Evolutionary conservation across 1,284 basidiomycete genomes (phyloP).

Genomic region (Cryptococcus sp.): DNA sequence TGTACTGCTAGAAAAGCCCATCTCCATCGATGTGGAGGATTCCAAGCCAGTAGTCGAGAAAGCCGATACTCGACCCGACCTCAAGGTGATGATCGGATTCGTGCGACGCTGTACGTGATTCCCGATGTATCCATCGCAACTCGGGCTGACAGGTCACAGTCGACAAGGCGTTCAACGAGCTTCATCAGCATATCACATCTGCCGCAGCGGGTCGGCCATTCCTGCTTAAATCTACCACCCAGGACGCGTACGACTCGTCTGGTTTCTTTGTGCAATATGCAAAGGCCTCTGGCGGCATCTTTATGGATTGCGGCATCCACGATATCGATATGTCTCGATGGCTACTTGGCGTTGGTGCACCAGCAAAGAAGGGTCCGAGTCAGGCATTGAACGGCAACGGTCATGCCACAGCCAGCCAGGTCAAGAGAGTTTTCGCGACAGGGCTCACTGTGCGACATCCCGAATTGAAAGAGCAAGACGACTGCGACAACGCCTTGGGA

Average conservation of each 20-base stretch:
- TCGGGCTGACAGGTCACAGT: conserved; percentile 17
- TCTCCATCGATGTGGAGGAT: conserved; percentile 35
- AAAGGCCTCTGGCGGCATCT: conserved; percentile 36
- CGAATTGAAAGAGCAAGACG: conserved; percentile 27
- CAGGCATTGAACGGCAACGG: too few species aligned
- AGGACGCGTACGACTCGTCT: conserved; percentile 36
- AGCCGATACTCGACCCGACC: conserved; percentile 20
- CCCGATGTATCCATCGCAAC: neutral
- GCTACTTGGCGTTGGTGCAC: conserved; percentile 21
- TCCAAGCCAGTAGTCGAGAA: conserved; percentile 30
- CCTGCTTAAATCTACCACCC: conserved; percentile 32
- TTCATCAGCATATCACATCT: conserved; percentile 20
- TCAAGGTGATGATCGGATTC: conserved; percentile 44
- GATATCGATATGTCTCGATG: conserved; percentile 38
- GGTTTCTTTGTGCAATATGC: conserved; percentile 41
- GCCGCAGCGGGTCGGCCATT: conserved; percentile 29
- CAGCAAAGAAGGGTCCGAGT: conserved; percentile 9
- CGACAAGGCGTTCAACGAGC: conserved; percentile 35
- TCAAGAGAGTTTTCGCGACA: conserved; percentile 29
- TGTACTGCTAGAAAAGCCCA: conserved; percentile 45
- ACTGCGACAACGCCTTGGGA: conserved; percentile 37
- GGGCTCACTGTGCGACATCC: conserved; percentile 35
- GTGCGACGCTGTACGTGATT: conserved; percentile 34
- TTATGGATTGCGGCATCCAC: conserved; percentile 43
- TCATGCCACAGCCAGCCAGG: conserved; percentile 9